Conservation (phyloP, 495 filamentous ascomycete species). For the Podospora pseudoanserina region DNA sequence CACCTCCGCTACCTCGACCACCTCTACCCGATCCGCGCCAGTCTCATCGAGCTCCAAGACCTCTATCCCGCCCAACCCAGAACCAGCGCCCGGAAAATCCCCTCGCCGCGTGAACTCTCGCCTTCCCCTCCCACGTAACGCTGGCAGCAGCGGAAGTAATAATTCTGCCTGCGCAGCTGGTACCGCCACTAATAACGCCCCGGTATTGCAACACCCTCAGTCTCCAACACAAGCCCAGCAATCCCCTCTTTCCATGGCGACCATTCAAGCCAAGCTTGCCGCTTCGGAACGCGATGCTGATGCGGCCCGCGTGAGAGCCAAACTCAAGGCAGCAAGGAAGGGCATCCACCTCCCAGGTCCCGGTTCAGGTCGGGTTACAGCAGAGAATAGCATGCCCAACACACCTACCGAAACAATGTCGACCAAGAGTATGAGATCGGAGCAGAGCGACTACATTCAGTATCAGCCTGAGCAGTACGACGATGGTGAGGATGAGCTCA, state of each 20-base stretch:
- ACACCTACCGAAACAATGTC: constrained; percentile 3
- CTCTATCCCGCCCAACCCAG: constrained; percentile 20
- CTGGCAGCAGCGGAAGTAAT: constrained; percentile 13
- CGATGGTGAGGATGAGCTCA: constrained; percentile 19
- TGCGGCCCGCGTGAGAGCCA: constrained; percentile 52
- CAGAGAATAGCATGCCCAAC: neutral
- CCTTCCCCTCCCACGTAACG: constrained; percentile 38
- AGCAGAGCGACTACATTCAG: neutral
- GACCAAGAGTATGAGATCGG: constrained; percentile 13
- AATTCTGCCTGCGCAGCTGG: neutral
- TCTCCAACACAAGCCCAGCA: constrained; percentile 29
- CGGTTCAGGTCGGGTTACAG: neutral
- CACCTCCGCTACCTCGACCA: constrained; percentile 11
- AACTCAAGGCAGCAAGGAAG: constrained; percentile 47
- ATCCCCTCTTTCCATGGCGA: constrained; percentile 49
- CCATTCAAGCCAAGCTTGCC: constrained; percentile 53
- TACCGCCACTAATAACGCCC: neutral
- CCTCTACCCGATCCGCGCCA: constrained; percentile 15
- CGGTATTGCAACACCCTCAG: constrained; percentile 28
- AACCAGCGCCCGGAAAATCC: constrained; percentile 20
- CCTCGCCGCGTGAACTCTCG: constrained; percentile 35
- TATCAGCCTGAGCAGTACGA: constrained; percentile 1
- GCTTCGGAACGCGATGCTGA: constrained; percentile 55
- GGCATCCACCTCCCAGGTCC: constrained; percentile 21
- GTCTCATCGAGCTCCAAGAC: constrained; percentile 11